A percentile compares a stretch with the other conserved stretches of the same genome.
These are phyloP conservation scores for Potentilla sterilis DNA, from an alignment of 306 rosid genomes.

Conservation along the genomic window DNA sequence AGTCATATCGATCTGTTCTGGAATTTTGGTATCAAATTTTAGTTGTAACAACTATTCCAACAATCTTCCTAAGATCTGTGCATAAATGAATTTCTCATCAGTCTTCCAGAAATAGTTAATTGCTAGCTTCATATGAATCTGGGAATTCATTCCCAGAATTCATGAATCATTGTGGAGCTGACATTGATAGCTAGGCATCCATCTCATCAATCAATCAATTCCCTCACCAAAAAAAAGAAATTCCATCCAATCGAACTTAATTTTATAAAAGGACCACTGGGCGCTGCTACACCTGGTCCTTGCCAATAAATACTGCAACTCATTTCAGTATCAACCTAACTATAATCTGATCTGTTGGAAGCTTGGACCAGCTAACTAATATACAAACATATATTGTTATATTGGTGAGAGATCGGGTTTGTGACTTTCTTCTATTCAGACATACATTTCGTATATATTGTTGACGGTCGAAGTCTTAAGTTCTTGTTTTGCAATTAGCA, in stretches of 20 bases:
- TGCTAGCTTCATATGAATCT: background rate
- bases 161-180: background rate
- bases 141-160: background rate
- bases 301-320: background rate
- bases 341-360: background rate
- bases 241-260: background rate
- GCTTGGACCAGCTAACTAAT: background rate
- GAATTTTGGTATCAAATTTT: background rate
- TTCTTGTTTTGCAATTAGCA: background rate
- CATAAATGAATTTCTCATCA: background rate
- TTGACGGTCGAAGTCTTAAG: background rate
- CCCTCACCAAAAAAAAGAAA: background rate
- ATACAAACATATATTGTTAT: background rate
- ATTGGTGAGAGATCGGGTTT: background rate
- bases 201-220: background rate
- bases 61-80: background rate
- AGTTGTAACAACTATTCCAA: background rate
- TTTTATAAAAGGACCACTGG: background rate
- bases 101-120: background rate
- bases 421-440: background rate
- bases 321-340: background rate
- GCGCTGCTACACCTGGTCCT: background rate
- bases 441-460: background rate
- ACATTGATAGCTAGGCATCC: background rate
- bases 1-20: background rate